Evolutionary conservation across 1,139 yeast genomes (phyloP).

Genomic region (Debaryomycetaceae sp.): DNA sequence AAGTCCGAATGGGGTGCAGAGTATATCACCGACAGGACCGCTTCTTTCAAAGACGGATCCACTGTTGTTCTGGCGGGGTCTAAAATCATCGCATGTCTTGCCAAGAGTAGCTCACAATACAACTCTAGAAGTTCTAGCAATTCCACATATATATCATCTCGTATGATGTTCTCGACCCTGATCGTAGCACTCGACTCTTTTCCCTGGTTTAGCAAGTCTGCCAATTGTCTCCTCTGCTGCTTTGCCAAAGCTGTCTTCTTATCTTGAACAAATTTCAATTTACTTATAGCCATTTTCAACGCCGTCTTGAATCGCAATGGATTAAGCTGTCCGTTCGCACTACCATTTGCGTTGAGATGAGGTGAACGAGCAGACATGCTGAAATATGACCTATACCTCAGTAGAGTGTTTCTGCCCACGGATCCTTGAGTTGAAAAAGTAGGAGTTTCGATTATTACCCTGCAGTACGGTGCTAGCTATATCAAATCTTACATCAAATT

Average conservation of each 20-base stretch:
- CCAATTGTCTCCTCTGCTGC: constrained; percentile 73
- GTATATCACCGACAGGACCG: constrained; percentile 67
- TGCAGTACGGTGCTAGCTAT: background rate
- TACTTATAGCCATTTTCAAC: constrained; percentile 76
- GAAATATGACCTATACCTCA: background rate
- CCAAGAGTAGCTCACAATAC: constrained; percentile 78
- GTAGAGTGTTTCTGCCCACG: background rate
- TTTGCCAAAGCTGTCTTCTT: constrained; percentile 80
- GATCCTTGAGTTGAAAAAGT: background rate
- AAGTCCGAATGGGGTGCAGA: constrained; percentile 73
- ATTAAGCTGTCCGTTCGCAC: constrained; percentile 15
- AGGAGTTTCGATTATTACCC: background rate
- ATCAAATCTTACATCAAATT: background rate
- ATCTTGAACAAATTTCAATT: constrained; percentile 76
- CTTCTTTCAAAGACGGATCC: constrained; percentile 69
- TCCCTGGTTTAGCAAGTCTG: constrained; percentile 65
- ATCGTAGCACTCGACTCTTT: constrained; percentile 84
- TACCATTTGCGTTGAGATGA: background rate
- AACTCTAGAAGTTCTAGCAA: constrained; percentile 75
- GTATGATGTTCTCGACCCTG: constrained; percentile 78
- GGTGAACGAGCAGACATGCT: background rate
- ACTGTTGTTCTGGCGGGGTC: constrained; percentile 38
- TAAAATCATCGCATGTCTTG: constrained; percentile 61
- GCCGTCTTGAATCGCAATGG: constrained; percentile 59
- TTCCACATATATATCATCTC: constrained; percentile 83